phyloP scores from a whole-genome alignment of 2,329 filamentous ascomycete genomes.

The Aspergillus japonicus region DNA sequence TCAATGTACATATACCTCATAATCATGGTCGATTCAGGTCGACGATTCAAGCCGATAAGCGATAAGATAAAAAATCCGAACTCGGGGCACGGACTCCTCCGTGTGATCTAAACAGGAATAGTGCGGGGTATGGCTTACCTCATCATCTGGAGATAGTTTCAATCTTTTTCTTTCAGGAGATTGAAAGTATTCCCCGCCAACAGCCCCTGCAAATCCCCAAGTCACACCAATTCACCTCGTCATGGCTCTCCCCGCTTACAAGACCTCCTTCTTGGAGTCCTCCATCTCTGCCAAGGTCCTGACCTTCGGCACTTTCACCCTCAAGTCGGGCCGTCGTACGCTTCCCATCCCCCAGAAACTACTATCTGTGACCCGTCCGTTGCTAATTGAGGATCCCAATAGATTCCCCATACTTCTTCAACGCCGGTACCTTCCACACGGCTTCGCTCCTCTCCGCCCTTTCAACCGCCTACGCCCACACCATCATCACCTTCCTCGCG shows the following conservation, averaged over 20 bases:
- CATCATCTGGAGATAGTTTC: not conserved
- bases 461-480: slow-evolving; percentile 71
- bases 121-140: slow-evolving; percentile 4
- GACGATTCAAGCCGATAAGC: not conserved
- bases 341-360: not conserved
- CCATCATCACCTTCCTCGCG: slow-evolving; percentile 40
- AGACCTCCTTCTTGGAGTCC: slow-evolving; percentile 18
- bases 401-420: slow-evolving; percentile 94
- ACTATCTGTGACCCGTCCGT: not conserved
- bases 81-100: not conserved
- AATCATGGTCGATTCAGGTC: not conserved
- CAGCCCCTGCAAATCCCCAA: not conserved
- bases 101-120: not conserved
- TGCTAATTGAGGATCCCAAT: not conserved
- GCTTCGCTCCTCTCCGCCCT: slow-evolving; percentile 75
- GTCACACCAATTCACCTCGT: not conserved
- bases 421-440: slow-evolving; percentile 86
- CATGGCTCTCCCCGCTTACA: slow-evolving; percentile 16
- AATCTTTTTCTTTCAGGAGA: not conserved
- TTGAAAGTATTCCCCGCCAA: not conserved
- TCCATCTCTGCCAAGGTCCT: slow-evolving; percentile 24
- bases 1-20: not conserved
- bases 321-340: slow-evolving; percentile 77
- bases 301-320: slow-evolving; percentile 42
- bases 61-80: not conserved